phyloP scores from a whole-genome alignment of 306 rosid species.

The Acacia acuminata region DNA sequence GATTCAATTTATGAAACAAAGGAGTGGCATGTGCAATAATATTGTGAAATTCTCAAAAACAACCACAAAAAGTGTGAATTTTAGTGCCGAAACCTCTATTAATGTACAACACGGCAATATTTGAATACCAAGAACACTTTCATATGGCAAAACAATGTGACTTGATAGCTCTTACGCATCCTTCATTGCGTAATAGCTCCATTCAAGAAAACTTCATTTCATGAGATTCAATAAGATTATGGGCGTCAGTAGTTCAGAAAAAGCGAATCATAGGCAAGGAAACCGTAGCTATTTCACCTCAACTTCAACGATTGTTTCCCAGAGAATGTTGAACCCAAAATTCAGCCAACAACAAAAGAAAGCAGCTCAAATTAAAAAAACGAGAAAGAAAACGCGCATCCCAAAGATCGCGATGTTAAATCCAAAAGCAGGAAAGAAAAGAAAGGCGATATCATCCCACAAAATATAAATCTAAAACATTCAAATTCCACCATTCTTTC shows the following conservation, averaged over 20 bases:
- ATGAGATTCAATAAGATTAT: not conserved
- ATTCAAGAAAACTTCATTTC: not conserved
- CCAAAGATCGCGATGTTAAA: not conserved
- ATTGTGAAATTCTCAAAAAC: not conserved
- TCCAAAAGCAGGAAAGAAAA: not conserved
- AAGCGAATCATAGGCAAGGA: not conserved
- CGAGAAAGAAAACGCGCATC: not conserved
- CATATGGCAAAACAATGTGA: not conserved
- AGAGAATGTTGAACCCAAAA: not conserved
- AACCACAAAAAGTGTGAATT: not conserved
- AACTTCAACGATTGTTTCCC: not conserved
- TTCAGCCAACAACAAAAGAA: not conserved
- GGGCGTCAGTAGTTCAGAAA: not conserved
- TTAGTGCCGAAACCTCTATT: not conserved
- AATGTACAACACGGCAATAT: not conserved
- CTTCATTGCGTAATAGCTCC: constrained; percentile 3
- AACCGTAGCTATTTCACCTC: not conserved
- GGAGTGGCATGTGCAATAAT: not conserved
- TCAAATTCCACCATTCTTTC: not conserved
- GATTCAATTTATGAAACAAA: not conserved
- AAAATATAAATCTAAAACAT: not conserved
- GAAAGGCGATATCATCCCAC: not conserved
- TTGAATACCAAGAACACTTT: constrained; percentile 1
- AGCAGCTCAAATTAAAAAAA: not conserved
- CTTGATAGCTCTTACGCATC: not conserved